A percentile compares a stretch with the other conserved stretches of the same genome.
These are phyloP conservation scores for Parsonsia alboflavescens DNA, from an alignment of 257 asterid genomes.

Conservation along the genomic window DNA sequence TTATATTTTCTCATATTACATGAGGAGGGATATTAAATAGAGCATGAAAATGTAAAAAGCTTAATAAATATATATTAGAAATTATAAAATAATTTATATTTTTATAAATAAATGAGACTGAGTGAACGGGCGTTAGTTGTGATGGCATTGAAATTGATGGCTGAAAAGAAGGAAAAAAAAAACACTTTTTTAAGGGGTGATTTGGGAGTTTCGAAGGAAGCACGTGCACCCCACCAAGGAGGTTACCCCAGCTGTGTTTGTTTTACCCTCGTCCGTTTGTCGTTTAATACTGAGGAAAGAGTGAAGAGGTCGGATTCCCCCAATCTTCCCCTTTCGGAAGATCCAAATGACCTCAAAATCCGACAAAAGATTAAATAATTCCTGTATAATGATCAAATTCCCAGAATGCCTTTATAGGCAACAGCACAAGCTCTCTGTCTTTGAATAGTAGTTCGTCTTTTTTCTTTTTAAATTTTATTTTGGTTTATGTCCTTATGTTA, in stretches of 20 bases:
- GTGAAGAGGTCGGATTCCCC: conserved; percentile 34
- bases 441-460: background rate
- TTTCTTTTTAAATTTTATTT: background rate
- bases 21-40: too few species aligned
- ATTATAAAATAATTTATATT: too few species aligned
- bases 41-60: too few species aligned
- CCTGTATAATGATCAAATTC: background rate
- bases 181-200: conserved; percentile 14
- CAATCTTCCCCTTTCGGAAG: background rate
- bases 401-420: background rate
- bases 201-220: conserved; percentile 42
- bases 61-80: too few species aligned
- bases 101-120: too few species aligned
- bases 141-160: conserved; percentile 26
- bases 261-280: conserved; percentile 33
- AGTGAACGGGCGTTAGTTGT: too few species aligned
- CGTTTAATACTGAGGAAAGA: conserved; percentile 35
- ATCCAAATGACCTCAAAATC: conserved; percentile 20
- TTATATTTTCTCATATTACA: too few species aligned
- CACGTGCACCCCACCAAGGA: conserved; percentile 45
- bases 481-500: background rate
- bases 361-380: background rate
- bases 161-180: background rate
- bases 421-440: background rate
- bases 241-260: conserved; percentile 23